Evolutionary conservation across 805 yeast species (phyloP), one percentile per base, ranked within the genome.

Genomic region (Suhomyces emberorum): DNA sequence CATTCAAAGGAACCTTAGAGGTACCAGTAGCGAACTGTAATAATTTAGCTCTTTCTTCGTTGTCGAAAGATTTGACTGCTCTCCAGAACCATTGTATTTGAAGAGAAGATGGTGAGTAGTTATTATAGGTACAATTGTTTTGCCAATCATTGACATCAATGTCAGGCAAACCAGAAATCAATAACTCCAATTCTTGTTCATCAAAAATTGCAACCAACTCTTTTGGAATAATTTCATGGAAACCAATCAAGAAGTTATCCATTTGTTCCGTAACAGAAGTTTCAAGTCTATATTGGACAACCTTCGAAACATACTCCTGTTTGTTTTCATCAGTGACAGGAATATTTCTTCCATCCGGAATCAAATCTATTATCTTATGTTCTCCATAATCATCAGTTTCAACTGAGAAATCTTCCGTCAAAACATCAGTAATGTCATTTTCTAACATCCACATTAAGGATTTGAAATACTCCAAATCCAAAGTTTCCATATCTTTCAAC

Each of bases 1-100:
- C 99, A 52, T 85, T 84, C 43, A 89, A 70, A 16, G 99, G 98
- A 7, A 93, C 98, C 59, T 89, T 88, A 43, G 95, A 82, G 0
- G 99, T 91, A 42, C 99, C 99, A 0, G 99, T 93, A 1, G 95
- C 91, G 69, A 93, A 93, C 57, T 93, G 99, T 40, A 93, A 66
- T 46, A 93, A 65, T 55, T 88, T 89, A 7, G 98, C 99, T 32
- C 95, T 73, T 55, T 93, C 97, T 57, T 93, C 98, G 12, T 76
- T 76, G 52, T 88, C 96, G 63, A 93, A 93, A 1, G 97, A 86
- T 51, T 88, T 78, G 10, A 93, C 96, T 1, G 97, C 96, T 55
- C 97, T 73, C 99, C 99, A 93, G 64, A 93, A 93, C 86, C 97
- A 91, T 54, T 83, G 88, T 38, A 93, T 81, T 55, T 89, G 97